These are phyloP conservation scores for Quercus tomentella DNA, from an alignment of 331 rosid genomes.

Conservation along the genomic window DNA sequence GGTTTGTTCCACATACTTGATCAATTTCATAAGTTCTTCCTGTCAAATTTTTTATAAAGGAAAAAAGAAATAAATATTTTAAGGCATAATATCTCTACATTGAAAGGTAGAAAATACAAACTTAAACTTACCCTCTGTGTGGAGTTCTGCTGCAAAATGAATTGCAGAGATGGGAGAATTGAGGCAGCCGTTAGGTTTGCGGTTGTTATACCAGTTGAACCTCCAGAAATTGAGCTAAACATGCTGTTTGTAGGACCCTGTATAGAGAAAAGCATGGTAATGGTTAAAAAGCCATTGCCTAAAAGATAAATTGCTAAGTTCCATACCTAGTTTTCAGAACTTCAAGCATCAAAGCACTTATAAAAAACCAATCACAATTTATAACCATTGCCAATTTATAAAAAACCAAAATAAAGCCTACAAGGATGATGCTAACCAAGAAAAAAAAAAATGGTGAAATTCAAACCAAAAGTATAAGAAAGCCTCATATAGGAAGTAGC, in stretches of 20 bases:
- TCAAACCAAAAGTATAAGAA: background rate
- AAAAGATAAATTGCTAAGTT: constrained; percentile 45
- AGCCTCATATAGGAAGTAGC: background rate
- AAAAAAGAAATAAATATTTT: constrained; percentile 7
- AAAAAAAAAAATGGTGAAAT: background rate
- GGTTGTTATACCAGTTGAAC: constrained; percentile 45
- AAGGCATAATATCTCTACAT: constrained; percentile 1
- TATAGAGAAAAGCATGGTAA: constrained; percentile 38
- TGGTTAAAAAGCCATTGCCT: constrained; percentile 52
- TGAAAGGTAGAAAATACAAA: background rate
- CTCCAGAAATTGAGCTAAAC: constrained; percentile 43
- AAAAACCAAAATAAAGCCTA: background rate
- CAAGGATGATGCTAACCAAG: background rate
- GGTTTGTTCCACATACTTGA: constrained; percentile 71
- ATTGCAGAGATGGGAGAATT: constrained; percentile 71
- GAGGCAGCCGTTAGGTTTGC: constrained; percentile 34
- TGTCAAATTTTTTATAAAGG: constrained; percentile 27
- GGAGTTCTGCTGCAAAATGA: constrained; percentile 72
- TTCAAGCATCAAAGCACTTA: background rate
- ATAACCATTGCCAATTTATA: too few relatives aligned
- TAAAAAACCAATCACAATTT: background rate
- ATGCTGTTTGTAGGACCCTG: constrained; percentile 60
- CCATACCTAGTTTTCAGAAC: constrained; percentile 24
- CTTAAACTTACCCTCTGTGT: constrained; percentile 60
- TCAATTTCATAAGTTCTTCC: constrained; percentile 80